Conservation (phyloP, 73 alveolate species). For the Tetrahymena borealis region DNA sequence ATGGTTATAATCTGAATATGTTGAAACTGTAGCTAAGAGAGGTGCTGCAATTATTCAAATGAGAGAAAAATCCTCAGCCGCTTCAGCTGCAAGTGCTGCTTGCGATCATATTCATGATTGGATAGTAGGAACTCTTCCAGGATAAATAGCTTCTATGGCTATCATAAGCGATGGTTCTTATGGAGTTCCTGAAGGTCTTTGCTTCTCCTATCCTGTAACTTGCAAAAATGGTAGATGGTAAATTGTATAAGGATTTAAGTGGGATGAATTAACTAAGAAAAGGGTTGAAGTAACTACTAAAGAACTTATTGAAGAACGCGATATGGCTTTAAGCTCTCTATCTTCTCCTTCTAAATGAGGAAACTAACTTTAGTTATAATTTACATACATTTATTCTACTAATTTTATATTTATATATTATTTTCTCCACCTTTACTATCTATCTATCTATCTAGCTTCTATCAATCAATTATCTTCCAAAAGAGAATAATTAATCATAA, state of each 20-base stretch:
- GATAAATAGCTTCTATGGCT: constrained; percentile 83
- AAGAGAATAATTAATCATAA: no score
- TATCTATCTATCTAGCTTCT: no score
- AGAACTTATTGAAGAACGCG: constrained; percentile 34
- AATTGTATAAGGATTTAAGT: constrained; percentile 49
- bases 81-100: constrained; percentile 91
- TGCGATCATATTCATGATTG: constrained; percentile 87
- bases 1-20: constrained; percentile 67
- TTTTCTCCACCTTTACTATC: not conserved
- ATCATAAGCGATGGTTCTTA: constrained; percentile 64
- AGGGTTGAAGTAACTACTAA: constrained; percentile 20
- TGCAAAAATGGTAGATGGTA: constrained; percentile 61
- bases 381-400: not conserved
- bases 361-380: not conserved
- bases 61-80: constrained; percentile 84
- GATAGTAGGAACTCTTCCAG: constrained; percentile 67
- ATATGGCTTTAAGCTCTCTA: constrained; percentile 4
- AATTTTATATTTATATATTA: not conserved
- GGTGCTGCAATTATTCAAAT: constrained; percentile 92
- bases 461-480: no score
- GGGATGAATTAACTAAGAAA: constrained; percentile 32
- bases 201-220: constrained; percentile 69
- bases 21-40: constrained; percentile 81
- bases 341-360: not conserved
- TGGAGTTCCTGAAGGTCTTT: constrained; percentile 50